Conservation (phyloP, 2,329 filamentous ascomycete species). For the Colletotrichum acutatum region DNA sequence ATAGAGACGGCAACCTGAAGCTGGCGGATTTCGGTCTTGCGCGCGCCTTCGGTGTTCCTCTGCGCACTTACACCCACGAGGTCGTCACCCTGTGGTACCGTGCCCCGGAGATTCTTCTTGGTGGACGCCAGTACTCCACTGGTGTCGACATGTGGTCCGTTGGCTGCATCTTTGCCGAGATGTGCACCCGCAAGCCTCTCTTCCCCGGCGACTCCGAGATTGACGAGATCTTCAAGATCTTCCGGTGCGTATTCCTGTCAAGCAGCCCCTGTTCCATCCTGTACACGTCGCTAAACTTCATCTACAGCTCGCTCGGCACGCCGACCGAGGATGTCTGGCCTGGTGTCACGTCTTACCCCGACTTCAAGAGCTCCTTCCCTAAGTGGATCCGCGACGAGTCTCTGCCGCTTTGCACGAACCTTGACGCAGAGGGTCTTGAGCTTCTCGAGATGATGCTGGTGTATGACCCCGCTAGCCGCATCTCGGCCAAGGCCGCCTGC, state of each 20-base stretch:
- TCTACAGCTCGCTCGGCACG: conserved; percentile 78
- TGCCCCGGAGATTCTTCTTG: conserved; percentile 88
- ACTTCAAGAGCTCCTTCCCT: conserved; percentile 92
- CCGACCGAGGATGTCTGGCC: conserved; percentile 87
- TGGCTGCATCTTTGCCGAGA: conserved; percentile 94
- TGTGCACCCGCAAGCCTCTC: conserved; percentile 92
- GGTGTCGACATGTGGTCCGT: conserved; percentile 97
- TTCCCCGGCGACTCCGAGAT: conserved; percentile 94
- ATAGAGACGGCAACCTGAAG: conserved; percentile 89
- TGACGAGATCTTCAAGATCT: conserved; percentile 91
- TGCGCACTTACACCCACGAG: conserved; percentile 94
- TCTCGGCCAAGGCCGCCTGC: conserved; percentile 89
- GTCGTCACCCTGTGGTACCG: conserved; percentile 96
- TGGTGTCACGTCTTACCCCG: conserved; percentile 92
- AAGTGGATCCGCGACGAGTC: conserved; percentile 84
- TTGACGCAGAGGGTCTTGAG: conserved; percentile 79
- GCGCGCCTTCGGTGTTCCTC: conserved; percentile 88
- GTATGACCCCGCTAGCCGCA: conserved; percentile 87
- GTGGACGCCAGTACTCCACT: conserved; percentile 91
- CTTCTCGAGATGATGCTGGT: conserved; percentile 78
- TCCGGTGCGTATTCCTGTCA: conserved; percentile 69
- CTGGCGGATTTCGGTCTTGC: conserved; percentile 91
- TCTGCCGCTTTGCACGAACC: conserved; percentile 73
- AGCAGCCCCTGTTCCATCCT: background rate
- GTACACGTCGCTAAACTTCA: conserved; percentile 36